These are phyloP conservation scores for Copromyces sp. DNA, from an alignment of 495 filamentous ascomycete genomes.

Conservation along the genomic window DNA sequence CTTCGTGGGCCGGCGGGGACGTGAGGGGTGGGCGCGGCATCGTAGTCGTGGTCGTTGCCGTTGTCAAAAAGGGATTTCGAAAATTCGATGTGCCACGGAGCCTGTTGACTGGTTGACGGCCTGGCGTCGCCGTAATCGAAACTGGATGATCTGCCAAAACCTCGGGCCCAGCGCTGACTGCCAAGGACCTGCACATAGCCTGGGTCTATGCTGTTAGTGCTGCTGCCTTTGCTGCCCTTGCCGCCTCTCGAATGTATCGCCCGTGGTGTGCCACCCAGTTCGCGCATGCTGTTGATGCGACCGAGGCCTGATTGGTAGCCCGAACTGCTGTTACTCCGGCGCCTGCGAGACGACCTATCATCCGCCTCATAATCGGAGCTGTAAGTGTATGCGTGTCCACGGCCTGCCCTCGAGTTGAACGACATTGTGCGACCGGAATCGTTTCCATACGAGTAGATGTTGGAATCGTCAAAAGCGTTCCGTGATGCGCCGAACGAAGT, in stretches of 20 bases:
- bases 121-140: constrained; percentile 54
- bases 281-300: constrained; percentile 53
- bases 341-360: constrained; percentile 52
- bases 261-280: constrained; percentile 25
- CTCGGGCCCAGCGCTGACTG: constrained; percentile 47
- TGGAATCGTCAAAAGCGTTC: constrained; percentile 20
- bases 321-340: constrained; percentile 76
- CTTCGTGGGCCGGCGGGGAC: constrained; percentile 69
- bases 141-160: constrained; percentile 59
- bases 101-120: constrained; percentile 20
- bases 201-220: constrained; percentile 58
- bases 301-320: constrained; percentile 52
- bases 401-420: constrained; percentile 27
- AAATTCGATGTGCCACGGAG: constrained; percentile 36
- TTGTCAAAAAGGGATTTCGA: constrained; percentile 28
- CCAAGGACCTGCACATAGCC: constrained; percentile 45
- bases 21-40: constrained; percentile 83
- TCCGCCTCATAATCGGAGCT: constrained; percentile 62
- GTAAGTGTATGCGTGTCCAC: constrained; percentile 63
- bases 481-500: constrained; percentile 10
- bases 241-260: constrained; percentile 39
- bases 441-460: constrained; percentile 12
- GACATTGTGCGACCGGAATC: constrained; percentile 27
- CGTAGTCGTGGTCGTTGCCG: constrained; percentile 45
- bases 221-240: constrained; percentile 65